These are phyloP conservation scores for Penicillium sp. DNA, from an alignment of 2,329 filamentous ascomycete genomes.

Conservation along the genomic window DNA sequence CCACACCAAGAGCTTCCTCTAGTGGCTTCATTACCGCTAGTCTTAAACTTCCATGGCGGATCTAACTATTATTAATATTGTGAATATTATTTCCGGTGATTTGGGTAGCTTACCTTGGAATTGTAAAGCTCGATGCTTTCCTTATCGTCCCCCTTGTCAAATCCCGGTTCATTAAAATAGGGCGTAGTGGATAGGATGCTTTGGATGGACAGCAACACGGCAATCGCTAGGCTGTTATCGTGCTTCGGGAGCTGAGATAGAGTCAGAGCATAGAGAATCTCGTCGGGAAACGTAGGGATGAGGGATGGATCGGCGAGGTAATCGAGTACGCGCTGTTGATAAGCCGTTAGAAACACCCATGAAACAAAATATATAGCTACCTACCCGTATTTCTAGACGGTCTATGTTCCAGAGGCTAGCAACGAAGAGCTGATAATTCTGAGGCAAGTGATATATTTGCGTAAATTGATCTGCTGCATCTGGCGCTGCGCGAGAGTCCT, in stretches of 20 bases:
- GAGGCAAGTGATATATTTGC: conserved; percentile 59
- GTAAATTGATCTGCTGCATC: conserved; percentile 58
- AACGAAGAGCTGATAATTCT: conserved; percentile 74
- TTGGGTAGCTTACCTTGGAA: conserved; percentile 58
- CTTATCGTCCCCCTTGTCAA: conserved; percentile 64
- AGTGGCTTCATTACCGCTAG: conserved; percentile 81
- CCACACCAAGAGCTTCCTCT: conserved; percentile 69
- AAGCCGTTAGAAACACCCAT: background rate
- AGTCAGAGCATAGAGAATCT: conserved; percentile 68
- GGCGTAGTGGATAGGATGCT: conserved; percentile 91
- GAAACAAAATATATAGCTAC: background rate
- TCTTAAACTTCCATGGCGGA: conserved; percentile 81
- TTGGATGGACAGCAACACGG: conserved; percentile 89
- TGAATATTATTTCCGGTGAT: background rate
- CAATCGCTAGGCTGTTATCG: conserved; percentile 63
- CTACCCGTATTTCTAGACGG: conserved; percentile 60
- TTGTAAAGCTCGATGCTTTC: conserved; percentile 69
- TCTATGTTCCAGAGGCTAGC: conserved; percentile 79
- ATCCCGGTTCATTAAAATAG: conserved; percentile 94
- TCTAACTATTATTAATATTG: conserved; percentile 48
- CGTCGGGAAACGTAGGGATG: conserved; percentile 74
- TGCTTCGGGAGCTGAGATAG: conserved; percentile 51
- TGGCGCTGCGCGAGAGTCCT: conserved; percentile 59
- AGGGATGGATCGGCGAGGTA: conserved; percentile 74
- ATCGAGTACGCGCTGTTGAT: conserved; percentile 59